Evolutionary conservation across 768 basidiomycete species (phyloP).

Genomic region (Kwoniella europaea): DNA sequence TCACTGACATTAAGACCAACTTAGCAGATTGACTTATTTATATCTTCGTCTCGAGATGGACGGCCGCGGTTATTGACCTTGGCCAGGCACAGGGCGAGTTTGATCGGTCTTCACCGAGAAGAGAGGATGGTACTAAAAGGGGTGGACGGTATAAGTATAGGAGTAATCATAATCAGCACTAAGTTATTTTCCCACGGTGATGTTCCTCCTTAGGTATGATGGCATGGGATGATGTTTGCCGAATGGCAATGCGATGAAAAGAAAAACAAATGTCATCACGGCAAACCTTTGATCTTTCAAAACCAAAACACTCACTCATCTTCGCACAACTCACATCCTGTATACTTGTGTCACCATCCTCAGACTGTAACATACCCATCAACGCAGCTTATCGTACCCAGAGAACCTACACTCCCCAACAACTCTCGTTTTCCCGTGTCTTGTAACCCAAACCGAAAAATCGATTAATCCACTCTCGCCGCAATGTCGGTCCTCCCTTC

Average conservation of each 20-base stretch:
- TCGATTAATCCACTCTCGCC: background rate
- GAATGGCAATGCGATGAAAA: background rate
- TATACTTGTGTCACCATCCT: too few relatives aligned
- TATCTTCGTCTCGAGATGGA: background rate
- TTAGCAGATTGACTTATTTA: background rate
- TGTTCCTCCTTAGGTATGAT: background rate
- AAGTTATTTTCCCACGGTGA: slow-evolving; percentile 1
- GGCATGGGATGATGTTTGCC: background rate
- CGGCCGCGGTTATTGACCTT: slow-evolving; percentile 13
- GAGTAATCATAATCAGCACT: background rate
- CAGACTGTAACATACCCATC: too few relatives aligned
- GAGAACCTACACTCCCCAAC: too few relatives aligned
- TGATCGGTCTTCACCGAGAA: slow-evolving; percentile 6
- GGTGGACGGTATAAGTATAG: background rate
- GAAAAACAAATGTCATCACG: background rate
- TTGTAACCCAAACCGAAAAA: too few relatives aligned
- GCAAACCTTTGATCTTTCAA: too few relatives aligned
- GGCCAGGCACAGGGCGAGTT: background rate
- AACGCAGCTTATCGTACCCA: too few relatives aligned
- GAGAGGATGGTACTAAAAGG: background rate
- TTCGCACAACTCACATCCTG: too few relatives aligned
- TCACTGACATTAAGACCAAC: background rate
- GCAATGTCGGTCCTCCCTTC: slow-evolving; percentile 8
- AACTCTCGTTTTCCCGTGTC: too few relatives aligned
- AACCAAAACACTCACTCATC: too few relatives aligned